Base-by-base conservation (phyloP, 805 yeast species). In the Pichia cabralensis region DNA sequence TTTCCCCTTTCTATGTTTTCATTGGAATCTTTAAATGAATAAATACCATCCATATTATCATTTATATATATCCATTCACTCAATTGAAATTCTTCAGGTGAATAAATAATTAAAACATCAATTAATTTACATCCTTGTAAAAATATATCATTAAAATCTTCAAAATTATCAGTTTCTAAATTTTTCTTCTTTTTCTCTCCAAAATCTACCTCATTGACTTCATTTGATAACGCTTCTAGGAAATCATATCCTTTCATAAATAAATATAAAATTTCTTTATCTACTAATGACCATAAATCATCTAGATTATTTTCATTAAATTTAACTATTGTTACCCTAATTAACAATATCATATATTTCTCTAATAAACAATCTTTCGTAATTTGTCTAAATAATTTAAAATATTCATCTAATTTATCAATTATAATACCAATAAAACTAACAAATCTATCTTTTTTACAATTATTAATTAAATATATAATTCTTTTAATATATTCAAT, bases 51-150 rank as follows among this genome's bases (percentile, higher is more conserved):
- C 2, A 53, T 40, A 4, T 52, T 75, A 46, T 80, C 84, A 19
- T 76, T 67, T 9, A 89, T 71, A 50, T 85, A 92, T 2, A 92
- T 61, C 97, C 97, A 89, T 48, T 85, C 92, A 41, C 72, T 51
- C 55, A 73, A 50, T 56, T 76, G 78, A 63, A 89, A 67, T 38
- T 85, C 95, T 50, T 88, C 96, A 27, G 68, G 67, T 24, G 76
- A 73, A 37, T 86, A 45, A 2, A 80, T 63, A 15, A 89, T 53
- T 16, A 86, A 53, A 21, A 81, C 67, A 50, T 89, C 98, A 30
- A 92, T 60, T 12, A 92, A 60, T 53, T 88, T 89, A 48, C 85
- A 78, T 0, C 80, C 81, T 36, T 71, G 70, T 22, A 79, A 58
- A 3, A 74, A 45, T 11, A 71, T 49, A 17, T 48, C 51, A 22